A percentile compares a stretch with the other conserved stretches of the same genome.
phyloP scores from a whole-genome alignment of 2,329 filamentous ascomycete genomes.

The Colletotrichum sp. region DNA sequence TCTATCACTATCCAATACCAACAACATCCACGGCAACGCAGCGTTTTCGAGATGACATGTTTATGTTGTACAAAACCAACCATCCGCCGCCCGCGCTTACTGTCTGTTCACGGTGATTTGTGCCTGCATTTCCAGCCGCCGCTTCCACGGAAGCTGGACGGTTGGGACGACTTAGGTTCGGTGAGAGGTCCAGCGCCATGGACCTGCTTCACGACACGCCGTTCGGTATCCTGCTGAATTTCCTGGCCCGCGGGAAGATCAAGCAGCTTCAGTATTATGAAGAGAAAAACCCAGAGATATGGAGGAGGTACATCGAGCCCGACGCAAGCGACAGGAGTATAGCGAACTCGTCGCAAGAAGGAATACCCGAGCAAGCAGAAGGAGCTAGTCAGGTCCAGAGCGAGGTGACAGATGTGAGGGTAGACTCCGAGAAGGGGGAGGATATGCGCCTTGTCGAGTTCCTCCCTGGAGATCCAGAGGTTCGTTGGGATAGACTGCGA shows the following conservation, averaged over 20 bases:
- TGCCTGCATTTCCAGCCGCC: background rate
- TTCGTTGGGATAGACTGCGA: background rate
- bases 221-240: background rate
- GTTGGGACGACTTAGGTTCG: background rate
- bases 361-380: background rate
- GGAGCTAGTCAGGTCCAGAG: background rate
- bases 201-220: conserved; percentile 1
- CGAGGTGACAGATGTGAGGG: background rate
- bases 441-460: background rate
- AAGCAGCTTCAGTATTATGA: background rate
- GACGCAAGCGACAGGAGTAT: background rate
- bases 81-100: background rate
- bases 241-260: background rate
- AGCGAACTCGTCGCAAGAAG: background rate
- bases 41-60: background rate
- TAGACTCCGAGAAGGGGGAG: background rate
- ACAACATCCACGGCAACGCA: background rate
- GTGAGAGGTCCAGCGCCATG: background rate
- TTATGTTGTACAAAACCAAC: background rate
- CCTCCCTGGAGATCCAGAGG: conserved; percentile 4
- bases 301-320: background rate
- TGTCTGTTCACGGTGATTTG: background rate
- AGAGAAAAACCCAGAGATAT: background rate
- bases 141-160: background rate
- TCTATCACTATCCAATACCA: background rate